Base-by-base conservation (phyloP, 2,329 filamentous ascomycete species). In the Claviceps arundinis region DNA sequence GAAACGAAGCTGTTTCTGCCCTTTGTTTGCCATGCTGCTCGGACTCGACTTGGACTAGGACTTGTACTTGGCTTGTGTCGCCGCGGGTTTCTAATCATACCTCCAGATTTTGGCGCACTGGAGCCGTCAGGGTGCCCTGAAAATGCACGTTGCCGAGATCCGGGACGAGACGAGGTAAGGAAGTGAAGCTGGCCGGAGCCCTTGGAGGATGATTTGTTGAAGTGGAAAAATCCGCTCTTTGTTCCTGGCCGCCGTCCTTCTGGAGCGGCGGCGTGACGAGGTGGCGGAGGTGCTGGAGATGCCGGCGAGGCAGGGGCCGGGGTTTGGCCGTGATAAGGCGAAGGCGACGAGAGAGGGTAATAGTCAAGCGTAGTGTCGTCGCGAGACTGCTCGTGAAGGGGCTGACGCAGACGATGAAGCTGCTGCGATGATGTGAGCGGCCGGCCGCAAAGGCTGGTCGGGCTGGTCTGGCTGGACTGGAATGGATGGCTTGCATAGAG, bases 141-240 rank as follows among this genome's bases (percentile, higher is more conserved):
- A 61, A 69, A 66, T 55, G 59, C 61, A 56, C 68, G 68, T 57
- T 64, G 62, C 55, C 67, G 66, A 46, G 66, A 63, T 51, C 69
- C 67, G 44, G 63, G 59, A 52, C 67, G 60, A 50, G 68, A 66
- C 61, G 58, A 49, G 30, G 54, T 51, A 57, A 57, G 55, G 40
- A 50, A 52, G 48, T 59, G 61, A 48, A 58, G 56, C 46, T 65
- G 62, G 50, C 69, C 72, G 47, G 67, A 65, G 50, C 70, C 64
- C 57, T 70, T 74, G 57, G 69, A 64, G 22, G 69, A 63, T 24
- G 62, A 62, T 58, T 76, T 77, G 56, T 67, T 70, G 62, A 77
- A 76, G 61, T 73, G 70, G 59, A 76, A 75, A 63, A 77, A 76
- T 57, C 71, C 70, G 59, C 70, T 70, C 60, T 73, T 75, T 53